Evolutionary conservation across 345 rosid genomes (phyloP), one percentile per base, ranked within the genome.

Genomic region (Isatis tinctoria): DNA sequence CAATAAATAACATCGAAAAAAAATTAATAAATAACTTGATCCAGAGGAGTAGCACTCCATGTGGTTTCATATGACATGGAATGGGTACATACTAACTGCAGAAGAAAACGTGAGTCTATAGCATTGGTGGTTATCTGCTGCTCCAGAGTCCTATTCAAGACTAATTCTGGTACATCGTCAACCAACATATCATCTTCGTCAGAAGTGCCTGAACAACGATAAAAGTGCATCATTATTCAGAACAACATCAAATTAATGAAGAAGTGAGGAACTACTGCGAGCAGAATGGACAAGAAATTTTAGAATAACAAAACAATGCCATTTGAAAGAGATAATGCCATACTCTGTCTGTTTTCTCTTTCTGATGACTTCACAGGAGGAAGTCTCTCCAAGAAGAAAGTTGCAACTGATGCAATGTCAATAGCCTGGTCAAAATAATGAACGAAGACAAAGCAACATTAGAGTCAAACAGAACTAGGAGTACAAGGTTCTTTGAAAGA

Each of bases 71-170:
- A 62, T 57, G 56, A 75, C 53, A 70, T 41, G 54, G 65, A 61
- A 74, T 76, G 67, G 35, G 67, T 54, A 60, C 82, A 71, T 86
- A 96, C 99, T 94, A 96, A 82, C 81, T 92, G 99, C 82, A 88
- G 78, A 70, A 96, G 92, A 79, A 96, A 96, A 59, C 87, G 86
- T 32, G 99, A 84, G 76, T 86, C 87, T 65, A 96, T 83, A 60
- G 93, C 92, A 83, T 83, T 85, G 52, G 73, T 84, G 56, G 69
- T 81, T 76, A 96, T 92, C 83, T 88, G 94, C 69, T 74, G 79
- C 72, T 87, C 87, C 83, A 96, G 77, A 80, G 83, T 82, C 70
- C 48, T 74, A 75, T 88, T 77, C 82, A 92, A 74, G 73, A 74
- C 82, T 79, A 81, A 52, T 70, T 78, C 88, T 76, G 66, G 85